Evolutionary conservation across 768 basidiomycete genomes (phyloP).

Genomic region (Cubamyces sp.): DNA sequence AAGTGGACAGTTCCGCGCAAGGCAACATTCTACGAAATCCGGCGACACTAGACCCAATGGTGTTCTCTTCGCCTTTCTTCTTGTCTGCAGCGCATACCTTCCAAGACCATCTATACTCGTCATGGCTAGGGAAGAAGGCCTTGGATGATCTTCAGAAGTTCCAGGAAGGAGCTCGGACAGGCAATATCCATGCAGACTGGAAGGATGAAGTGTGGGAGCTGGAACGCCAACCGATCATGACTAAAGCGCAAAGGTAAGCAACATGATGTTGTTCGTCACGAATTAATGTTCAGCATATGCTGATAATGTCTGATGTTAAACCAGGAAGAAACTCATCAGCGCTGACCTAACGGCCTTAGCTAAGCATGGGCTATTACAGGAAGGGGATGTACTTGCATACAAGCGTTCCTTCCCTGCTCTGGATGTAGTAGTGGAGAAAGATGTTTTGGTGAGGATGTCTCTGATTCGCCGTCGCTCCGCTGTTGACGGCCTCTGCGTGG

Average conservation of each 20-base stretch:
- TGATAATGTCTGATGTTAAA: not conserved
- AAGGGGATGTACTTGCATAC: constrained; percentile 60
- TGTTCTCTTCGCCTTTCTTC: constrained; percentile 59
- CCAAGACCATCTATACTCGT: constrained; percentile 61
- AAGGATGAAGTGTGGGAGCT: constrained; percentile 66
- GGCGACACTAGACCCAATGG: constrained; percentile 38
- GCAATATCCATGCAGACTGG: constrained; percentile 58
- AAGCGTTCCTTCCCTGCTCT: constrained; percentile 49
- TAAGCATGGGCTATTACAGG: constrained; percentile 47
- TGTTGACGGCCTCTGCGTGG: not conserved
- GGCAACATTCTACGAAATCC: constrained; percentile 1
- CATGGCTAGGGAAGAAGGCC: constrained; percentile 53
- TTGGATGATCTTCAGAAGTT: constrained; percentile 46
- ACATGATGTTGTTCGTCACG: not conserved
- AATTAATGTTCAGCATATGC: not conserved
- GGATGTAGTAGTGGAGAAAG: constrained; percentile 53
- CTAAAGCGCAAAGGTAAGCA: not conserved
- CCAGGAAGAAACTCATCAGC: constrained; percentile 1
- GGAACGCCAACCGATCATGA: constrained; percentile 38
- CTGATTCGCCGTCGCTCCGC: not conserved
- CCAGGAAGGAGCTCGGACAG: constrained; percentile 46
- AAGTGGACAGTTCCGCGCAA: constrained; percentile 7
- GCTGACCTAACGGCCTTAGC: constrained; percentile 50
- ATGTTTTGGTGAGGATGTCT: constrained; percentile 47
- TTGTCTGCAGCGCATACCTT: constrained; percentile 58